These are phyloP conservation scores for Leccinum truebloodii DNA, from an alignment of 768 basidiomycete species.

Conservation along the genomic window DNA sequence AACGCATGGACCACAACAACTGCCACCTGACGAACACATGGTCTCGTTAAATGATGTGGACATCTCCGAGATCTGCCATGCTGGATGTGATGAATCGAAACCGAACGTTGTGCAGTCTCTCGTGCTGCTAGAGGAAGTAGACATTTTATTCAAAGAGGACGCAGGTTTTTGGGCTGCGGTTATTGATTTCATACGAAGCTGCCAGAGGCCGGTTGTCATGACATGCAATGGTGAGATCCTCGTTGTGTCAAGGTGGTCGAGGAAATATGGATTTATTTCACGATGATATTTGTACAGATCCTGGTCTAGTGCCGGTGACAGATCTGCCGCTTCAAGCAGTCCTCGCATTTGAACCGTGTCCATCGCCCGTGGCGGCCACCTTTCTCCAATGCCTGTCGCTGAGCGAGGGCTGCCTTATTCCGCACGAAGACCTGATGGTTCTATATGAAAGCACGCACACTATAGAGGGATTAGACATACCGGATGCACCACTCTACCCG, in stretches of 20 bases:
- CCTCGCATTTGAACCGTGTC: slow-evolving; percentile 64
- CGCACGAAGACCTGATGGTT: slow-evolving; percentile 42
- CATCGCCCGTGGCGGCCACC: slow-evolving; percentile 52
- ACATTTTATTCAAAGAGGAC: slow-evolving; percentile 89
- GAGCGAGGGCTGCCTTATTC: slow-evolving; percentile 52
- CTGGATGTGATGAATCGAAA: slow-evolving; percentile 15
- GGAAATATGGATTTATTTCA: slow-evolving; percentile 10
- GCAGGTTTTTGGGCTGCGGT: slow-evolving; percentile 83
- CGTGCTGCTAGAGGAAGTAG: slow-evolving; percentile 93
- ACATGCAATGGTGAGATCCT: slow-evolving; percentile 83
- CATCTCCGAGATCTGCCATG: slow-evolving; percentile 3
- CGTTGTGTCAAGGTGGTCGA: slow-evolving; percentile 11
- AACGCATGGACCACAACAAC: slow-evolving; percentile 1
- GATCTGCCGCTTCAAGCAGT: slow-evolving; percentile 79
- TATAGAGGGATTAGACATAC: slow-evolving; percentile 26
- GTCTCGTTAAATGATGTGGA: slow-evolving; percentile 1
- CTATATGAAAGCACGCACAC: slow-evolving; percentile 44
- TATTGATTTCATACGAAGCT: slow-evolving; percentile 76
- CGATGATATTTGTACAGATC: slow-evolving; percentile 47
- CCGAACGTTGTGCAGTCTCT: slow-evolving; percentile 71
- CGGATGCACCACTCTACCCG: slow-evolving; percentile 38
- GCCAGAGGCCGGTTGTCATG: slow-evolving; percentile 85
- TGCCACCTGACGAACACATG: slow-evolving; percentile 8
- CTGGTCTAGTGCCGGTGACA: slow-evolving; percentile 63
- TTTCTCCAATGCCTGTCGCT: slow-evolving; percentile 69